Base-by-base conservation (phyloP, 768 basidiomycete species). In the Suillus cothurnatus region DNA sequence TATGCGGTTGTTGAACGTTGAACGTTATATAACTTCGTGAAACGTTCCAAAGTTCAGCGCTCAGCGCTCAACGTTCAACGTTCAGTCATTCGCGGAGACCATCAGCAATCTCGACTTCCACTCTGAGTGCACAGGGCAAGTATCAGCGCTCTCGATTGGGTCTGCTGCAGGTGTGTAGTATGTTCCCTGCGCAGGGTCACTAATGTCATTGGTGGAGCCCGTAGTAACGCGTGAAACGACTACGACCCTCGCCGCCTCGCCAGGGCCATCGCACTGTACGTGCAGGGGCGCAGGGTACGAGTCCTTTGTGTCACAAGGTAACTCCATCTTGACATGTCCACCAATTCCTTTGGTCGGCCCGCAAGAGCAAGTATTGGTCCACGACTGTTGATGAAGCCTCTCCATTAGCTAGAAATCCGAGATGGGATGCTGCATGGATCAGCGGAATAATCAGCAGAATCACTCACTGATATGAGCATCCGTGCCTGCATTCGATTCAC, bases 401-500 rank as follows among this genome's bases (percentile, higher is more conserved):
- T 57, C 6, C n/a, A 23, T 36, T 36, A 31, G 55, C 34, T 15
- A 7, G n/a, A 15, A 34, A 36, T n/a, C 32, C 31, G 28, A 31
- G 28, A 52, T 52, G 28, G 28, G 17, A 11, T 28, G 28, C 50
- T 19, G 15, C 50, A 28, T 26, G 3, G 21, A 26, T 26, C 1
- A 26, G 15, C 26, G 7, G 8, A 26, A 28, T 52, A 17, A 28
- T 28, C 19, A 21, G 14, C 6, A 55, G 53, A 55, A 55, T 11
- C 53, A 55, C 53, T 32, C 31, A n/a, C 32, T n/a, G 53, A 32
- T 55, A 55, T 34, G n/a, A 55, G 32, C 53, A 55, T 55, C 53
- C 21, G 21, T 32, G 21, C 6, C 53, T 55, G 31, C 31, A 34
- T 55, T 32, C 32, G 32, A 34, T 32, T 34, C 53, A 21, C 32